Conservation (phyloP, 352 stramenopile genomes). For the Sclerospora graminicola region DNA sequence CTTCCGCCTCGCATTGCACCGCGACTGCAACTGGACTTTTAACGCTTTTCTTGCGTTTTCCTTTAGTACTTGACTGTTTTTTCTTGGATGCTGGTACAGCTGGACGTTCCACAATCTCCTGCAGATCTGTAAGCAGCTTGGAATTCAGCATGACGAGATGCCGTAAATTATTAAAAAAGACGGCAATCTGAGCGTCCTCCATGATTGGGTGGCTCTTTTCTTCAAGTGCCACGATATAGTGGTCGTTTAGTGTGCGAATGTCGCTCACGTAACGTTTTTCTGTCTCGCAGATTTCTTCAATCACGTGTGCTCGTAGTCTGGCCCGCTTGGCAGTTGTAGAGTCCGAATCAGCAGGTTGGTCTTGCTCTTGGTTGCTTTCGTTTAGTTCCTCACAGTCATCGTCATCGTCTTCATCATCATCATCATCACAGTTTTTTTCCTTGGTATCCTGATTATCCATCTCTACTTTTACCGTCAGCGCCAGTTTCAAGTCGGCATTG, state of each 20-base stretch:
- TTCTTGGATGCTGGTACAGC: constrained; percentile 1
- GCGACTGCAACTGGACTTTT: constrained; percentile 21
- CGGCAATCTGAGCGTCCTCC: constrained; percentile 74
- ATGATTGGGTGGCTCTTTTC: constrained; percentile 73
- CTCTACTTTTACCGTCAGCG: constrained; percentile 13
- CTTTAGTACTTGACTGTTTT: background rate
- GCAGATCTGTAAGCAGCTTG: constrained; percentile 64
- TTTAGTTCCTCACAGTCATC: constrained; percentile 11
- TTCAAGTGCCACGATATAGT: constrained; percentile 73
- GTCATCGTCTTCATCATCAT: constrained; percentile 4
- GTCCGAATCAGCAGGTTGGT: constrained; percentile 12
- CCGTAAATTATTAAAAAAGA: constrained; percentile 81
- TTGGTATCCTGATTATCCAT: constrained; percentile 17
- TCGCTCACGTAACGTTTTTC: constrained; percentile 70
- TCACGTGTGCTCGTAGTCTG: constrained; percentile 32
- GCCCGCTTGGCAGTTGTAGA: constrained; percentile 10
- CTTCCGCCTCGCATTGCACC: constrained; percentile 24
- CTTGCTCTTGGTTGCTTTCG: constrained; percentile 12
- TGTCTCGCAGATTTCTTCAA: constrained; percentile 74
- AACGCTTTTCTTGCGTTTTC: constrained; percentile 16
- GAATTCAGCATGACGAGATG: constrained; percentile 82
- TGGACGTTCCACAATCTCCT: constrained; percentile 40
- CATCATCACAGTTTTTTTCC: background rate
- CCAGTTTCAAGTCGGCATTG: constrained; percentile 9
- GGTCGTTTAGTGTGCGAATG: constrained; percentile 65